Conservation (phyloP, 768 basidiomycete genomes). For the Exsudoporus frostii region DNA sequence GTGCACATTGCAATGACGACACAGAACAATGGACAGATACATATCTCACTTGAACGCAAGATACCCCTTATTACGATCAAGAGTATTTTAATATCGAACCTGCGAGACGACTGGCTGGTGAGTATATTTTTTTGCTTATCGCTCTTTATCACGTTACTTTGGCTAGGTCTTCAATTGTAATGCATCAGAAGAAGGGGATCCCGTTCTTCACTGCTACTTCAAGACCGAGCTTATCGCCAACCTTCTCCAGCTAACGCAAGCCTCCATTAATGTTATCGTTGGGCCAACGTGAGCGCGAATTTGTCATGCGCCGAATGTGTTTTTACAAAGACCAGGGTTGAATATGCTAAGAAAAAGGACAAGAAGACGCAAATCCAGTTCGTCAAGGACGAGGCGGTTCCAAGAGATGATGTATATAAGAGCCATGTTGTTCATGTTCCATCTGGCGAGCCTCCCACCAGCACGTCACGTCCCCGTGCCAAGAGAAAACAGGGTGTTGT, state of each 20-base stretch:
- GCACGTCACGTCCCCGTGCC: conserved; percentile 79
- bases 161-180: conserved; percentile 72
- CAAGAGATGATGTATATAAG: conserved; percentile 84
- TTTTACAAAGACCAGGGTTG: conserved; percentile 52
- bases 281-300: conserved; percentile 63
- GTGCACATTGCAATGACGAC: conserved; percentile 70
- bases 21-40: conserved; percentile 56
- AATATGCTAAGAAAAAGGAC: conserved; percentile 96
- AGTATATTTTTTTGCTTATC: conserved; percentile 16
- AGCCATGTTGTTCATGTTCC: conserved; percentile 86
- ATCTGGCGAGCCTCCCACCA: conserved; percentile 81
- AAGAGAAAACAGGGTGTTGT: conserved; percentile 86
- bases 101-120: conserved; percentile 96
- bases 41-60: conserved; percentile 75
- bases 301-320: neutral
- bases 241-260: conserved; percentile 77
- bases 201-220: conserved; percentile 85
- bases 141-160: conserved; percentile 6
- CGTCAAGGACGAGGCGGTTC: conserved; percentile 82
- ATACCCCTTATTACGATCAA: conserved; percentile 87
- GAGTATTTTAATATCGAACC: conserved; percentile 79
- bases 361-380: conserved; percentile 87
- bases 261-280: conserved; percentile 67
- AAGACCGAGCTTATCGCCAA: conserved; percentile 92
- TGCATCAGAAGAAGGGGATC: conserved; percentile 90